Conservation (phyloP, 1,139 yeast genomes). For the Hansenula sp. region DNA sequence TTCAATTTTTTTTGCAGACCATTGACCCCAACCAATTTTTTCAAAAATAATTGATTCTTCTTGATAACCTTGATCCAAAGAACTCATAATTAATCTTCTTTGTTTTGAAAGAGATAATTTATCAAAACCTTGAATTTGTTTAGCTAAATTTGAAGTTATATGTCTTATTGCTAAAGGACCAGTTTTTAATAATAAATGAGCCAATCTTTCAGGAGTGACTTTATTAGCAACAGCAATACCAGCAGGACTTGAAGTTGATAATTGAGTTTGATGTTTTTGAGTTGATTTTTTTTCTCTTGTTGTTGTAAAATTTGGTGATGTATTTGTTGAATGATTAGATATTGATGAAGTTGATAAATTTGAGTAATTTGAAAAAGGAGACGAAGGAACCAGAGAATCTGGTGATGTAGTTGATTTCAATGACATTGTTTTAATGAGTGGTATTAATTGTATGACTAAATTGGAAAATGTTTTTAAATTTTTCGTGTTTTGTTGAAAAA, state of each 20-base stretch:
- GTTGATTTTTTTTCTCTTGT: conserved; percentile 22
- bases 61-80: conserved; percentile 70
- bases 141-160: conserved; percentile 72
- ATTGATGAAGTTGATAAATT: conserved; percentile 15
- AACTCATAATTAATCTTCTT: conserved; percentile 84
- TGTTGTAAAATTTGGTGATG: conserved; percentile 20
- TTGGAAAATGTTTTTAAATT: not conserved
- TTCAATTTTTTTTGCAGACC: conserved; percentile 73
- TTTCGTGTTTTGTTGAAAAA: not conserved
- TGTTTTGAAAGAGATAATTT: conserved; percentile 81
- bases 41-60: conserved; percentile 71
- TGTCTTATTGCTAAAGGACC: conserved; percentile 93
- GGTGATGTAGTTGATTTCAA: conserved; percentile 9
- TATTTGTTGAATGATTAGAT: conserved; percentile 4
- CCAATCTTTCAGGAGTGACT: conserved; percentile 77
- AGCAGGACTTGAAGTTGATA: conserved; percentile 81
- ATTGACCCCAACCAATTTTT: conserved; percentile 97
- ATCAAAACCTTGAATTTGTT: conserved; percentile 77
- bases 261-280: conserved; percentile 21
- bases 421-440: not conserved
- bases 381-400: conserved; percentile 19
- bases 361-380: conserved; percentile 20
- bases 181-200: conserved; percentile 59
- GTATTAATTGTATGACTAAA: not conserved
- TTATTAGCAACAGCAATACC: conserved; percentile 86